Evolutionary conservation across 768 basidiomycete species (phyloP).

Genomic region (Macrolepiota albuminosa): DNA sequence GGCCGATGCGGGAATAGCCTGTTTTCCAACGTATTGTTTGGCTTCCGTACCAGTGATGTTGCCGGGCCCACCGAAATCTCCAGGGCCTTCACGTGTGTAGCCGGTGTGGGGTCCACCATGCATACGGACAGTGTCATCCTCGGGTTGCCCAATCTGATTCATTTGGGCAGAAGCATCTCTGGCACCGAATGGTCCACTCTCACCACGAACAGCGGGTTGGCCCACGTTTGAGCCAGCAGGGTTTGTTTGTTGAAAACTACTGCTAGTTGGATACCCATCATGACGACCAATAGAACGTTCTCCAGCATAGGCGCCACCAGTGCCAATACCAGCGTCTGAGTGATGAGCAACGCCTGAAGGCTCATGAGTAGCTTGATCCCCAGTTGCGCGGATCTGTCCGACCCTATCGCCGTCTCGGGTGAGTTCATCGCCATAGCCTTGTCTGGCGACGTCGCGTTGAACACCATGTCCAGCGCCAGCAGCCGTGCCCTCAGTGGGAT

Average conservation of each 20-base stretch:
- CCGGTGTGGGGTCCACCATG: background rate
- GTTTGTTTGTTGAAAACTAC: background rate
- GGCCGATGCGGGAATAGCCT: background rate
- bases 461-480: background rate
- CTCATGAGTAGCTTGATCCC: background rate
- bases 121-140: background rate
- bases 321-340: background rate
- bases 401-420: background rate
- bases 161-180: background rate
- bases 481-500: background rate
- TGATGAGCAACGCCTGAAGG: background rate
- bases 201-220: background rate
- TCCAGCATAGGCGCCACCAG: background rate
- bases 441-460: background rate
- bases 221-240: background rate
- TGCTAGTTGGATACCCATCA: background rate
- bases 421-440: background rate
- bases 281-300: background rate
- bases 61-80: background rate
- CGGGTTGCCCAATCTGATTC: background rate
- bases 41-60: background rate
- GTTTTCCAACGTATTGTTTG: background rate
- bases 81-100: background rate
- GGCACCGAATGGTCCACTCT: background rate
- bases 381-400: background rate